Percentiles rank a stretch among this genome's conserved stretches.
These are phyloP conservation scores for Mucor indicus DNA, from an alignment of 371 early-diverging fungal genomes.

Conservation along the genomic window DNA sequence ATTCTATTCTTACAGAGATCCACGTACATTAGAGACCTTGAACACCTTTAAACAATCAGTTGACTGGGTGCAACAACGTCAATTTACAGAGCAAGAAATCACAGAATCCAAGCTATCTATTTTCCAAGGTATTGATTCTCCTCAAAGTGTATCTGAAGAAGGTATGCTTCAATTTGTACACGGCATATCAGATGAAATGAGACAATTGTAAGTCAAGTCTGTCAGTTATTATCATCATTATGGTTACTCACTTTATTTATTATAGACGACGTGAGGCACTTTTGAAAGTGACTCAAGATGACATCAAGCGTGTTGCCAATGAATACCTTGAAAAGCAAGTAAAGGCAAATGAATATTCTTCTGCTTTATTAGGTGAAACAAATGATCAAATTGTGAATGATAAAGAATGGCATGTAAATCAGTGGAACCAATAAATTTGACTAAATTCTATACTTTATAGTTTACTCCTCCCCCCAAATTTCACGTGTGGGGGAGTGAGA, in stretches of 20 bases:
- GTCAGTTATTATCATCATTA: background rate
- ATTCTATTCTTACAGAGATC: conserved; percentile 94
- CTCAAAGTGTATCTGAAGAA: conserved; percentile 82
- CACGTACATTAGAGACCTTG: conserved; percentile 73
- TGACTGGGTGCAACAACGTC: conserved; percentile 62
- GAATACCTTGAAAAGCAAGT: conserved; percentile 56
- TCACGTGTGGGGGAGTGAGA: conserved; percentile 13
- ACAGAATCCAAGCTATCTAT: conserved; percentile 91
- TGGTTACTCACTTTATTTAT: background rate
- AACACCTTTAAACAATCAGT: conserved; percentile 63
- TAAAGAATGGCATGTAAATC: conserved; percentile 34
- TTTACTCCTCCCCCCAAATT: conserved; percentile 8
- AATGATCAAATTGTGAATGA: conserved; percentile 28
- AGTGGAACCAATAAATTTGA: conserved; percentile 9
- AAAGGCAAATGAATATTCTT: conserved; percentile 19
- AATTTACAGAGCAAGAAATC: conserved; percentile 66
- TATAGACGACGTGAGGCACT: conserved; percentile 74
- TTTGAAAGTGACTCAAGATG: conserved; percentile 64
- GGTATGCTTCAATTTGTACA: conserved; percentile 76
- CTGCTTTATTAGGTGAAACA: conserved; percentile 44
- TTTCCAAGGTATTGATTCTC: conserved; percentile 82
- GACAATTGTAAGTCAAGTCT: conserved; percentile 59
- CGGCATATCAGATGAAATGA: conserved; percentile 83
- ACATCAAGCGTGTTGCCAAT: conserved; percentile 71
- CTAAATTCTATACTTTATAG: background rate